Percentiles rank a stretch among this genome's conserved stretches.
phyloP scores from a whole-genome alignment of 306 rosid genomes.

The Cyclanthera cordifolia region DNA sequence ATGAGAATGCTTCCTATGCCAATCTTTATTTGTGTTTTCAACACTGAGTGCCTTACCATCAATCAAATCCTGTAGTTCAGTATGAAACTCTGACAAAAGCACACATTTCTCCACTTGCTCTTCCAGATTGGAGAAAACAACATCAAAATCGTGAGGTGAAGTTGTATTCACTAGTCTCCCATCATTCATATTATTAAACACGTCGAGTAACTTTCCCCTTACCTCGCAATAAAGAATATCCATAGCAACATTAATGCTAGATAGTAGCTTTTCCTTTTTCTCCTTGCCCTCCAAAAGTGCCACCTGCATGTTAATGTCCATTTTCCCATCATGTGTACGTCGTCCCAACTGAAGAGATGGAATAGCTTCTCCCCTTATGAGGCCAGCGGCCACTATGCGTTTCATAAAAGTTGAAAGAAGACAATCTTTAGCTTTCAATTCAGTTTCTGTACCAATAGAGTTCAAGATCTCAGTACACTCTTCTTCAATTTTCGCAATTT shows the following conservation, averaged over 20 bases:
- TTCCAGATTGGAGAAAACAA: constrained; percentile 52
- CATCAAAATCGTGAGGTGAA: constrained; percentile 39
- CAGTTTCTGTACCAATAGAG: constrained; percentile 59
- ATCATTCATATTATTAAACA: constrained; percentile 27
- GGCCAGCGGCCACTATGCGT: constrained; percentile 56
- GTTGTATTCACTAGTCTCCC: constrained; percentile 33
- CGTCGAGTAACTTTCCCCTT: constrained; percentile 35
- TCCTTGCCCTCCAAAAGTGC: constrained; percentile 50
- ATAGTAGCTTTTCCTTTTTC: constrained; percentile 43
- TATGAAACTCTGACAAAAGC: constrained; percentile 59
- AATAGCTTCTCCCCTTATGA: constrained; percentile 32
- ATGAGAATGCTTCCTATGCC: constrained; percentile 35
- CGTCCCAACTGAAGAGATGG: constrained; percentile 33
- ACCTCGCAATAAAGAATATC: constrained; percentile 47
- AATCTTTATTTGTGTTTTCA: constrained; percentile 26
- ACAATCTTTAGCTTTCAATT: constrained; percentile 64
- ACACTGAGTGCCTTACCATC: constrained; percentile 32
- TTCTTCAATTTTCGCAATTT: constrained; percentile 58
- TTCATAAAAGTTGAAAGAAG: constrained; percentile 57
- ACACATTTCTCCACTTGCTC: constrained; percentile 80
- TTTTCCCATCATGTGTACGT: constrained; percentile 37
- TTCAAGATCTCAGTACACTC: constrained; percentile 56
- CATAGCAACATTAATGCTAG: constrained; percentile 45
- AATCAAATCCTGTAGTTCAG: constrained; percentile 42
- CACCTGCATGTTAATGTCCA: constrained; percentile 28